A percentile compares a stretch with the other conserved stretches of the same genome.
phyloP scores from a whole-genome alignment of 106 monocot genomes.

The Allium cepa region DNA sequence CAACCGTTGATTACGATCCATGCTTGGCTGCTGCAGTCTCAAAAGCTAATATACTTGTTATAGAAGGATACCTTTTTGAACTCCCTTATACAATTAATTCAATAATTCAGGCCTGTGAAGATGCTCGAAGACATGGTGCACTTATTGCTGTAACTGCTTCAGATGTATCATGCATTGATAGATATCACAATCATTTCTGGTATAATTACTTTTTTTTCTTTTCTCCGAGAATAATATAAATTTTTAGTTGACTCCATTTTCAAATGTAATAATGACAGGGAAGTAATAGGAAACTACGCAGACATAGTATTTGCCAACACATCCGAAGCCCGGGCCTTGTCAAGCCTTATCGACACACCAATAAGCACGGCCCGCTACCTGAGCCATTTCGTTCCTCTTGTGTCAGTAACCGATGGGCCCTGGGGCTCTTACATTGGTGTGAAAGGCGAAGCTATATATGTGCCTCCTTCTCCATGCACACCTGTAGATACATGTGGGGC shows the following conservation, averaged over 20 bases:
- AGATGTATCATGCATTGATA: slow-evolving; percentile 85
- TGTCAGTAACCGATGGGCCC: slow-evolving; percentile 79
- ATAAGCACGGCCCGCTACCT: slow-evolving; percentile 58
- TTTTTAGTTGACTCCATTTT: no score
- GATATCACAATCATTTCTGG: slow-evolving; percentile 83
- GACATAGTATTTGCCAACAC: slow-evolving; percentile 83
- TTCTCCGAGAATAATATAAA: background rate
- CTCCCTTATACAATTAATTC: slow-evolving; percentile 69
- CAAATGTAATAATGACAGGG: slow-evolving; percentile 23
- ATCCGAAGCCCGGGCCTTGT: slow-evolving; percentile 69
- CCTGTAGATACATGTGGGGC: slow-evolving; percentile 89
- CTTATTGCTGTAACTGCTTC: slow-evolving; percentile 93
- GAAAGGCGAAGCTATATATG: slow-evolving; percentile 84
- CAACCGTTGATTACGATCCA: slow-evolving; percentile 65
- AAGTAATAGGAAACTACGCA: slow-evolving; percentile 71
- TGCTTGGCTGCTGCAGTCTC: slow-evolving; percentile 61
- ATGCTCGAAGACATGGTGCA: slow-evolving; percentile 73
- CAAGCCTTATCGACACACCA: slow-evolving; percentile 42
- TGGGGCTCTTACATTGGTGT: slow-evolving; percentile 80
- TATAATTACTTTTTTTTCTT: slow-evolving; percentile 14
- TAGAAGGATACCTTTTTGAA: slow-evolving; percentile 95
- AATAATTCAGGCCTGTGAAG: slow-evolving; percentile 73
- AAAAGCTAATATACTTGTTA: slow-evolving; percentile 71
- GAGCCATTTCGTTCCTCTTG: slow-evolving; percentile 76
- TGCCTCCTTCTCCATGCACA: slow-evolving; percentile 70